Evolutionary conservation across 805 yeast genomes (phyloP), one percentile per base, ranked within the genome.

Genomic region (Myxozyma kluyveri): DNA sequence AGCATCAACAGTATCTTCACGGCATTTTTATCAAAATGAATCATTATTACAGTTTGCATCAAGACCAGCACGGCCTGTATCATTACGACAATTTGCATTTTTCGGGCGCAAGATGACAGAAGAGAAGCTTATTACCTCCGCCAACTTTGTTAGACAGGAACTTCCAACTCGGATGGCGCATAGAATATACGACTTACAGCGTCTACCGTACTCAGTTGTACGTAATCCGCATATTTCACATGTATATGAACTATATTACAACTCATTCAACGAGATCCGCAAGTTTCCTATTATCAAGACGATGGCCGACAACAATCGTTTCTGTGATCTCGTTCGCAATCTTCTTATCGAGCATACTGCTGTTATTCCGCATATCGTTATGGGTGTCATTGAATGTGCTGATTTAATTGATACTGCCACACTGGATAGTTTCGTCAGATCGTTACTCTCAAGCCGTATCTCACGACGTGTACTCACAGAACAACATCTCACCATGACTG

Each of bases 401-500:
- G 68, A 74, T 47, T 70, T 72, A 36, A 75, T 85, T 63, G 83
- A 88, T 2, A 82, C 80, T 52, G 69, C 73, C 1, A 72, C 82
- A 42, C 69, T 91, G 59, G 96, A 91, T 64, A 72, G 70, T 17
- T 80, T 90, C 63, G 80, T 90, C 76, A 82, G 89, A 10, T 77
- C 84, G 3, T 77, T 89, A 76, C 70, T 91, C 39, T 75, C 96
- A 49, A 58, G 64, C 26, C 78, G 99, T 64, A 87, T 91, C 36
- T 84, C 95, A 60, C 75, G 99, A 70, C 75, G 98, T 61, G 84
- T 91, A 42, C 84, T 91, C 57, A 88, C 88, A 39, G 96, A 91
- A 70, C 96, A 91, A 66, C 98, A 93, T 70, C 70, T 88, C 35
- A 81, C 93, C 7, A 75, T 93, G 46, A 80, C 95, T 0, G 78